Base-by-base conservation (phyloP, 306 rosid species). In the Dryas alaskensis region DNA sequence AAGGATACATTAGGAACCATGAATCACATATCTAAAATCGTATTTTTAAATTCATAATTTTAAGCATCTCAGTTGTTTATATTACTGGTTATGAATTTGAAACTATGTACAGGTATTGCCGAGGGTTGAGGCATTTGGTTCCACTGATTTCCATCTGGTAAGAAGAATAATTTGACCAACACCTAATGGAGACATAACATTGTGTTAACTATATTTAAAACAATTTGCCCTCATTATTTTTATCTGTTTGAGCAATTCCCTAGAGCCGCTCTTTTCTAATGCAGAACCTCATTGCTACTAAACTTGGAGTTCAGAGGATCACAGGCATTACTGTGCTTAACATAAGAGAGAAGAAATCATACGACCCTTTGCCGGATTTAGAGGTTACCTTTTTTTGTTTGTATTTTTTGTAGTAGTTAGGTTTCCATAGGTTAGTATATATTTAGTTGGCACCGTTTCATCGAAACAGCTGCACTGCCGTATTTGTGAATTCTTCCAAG, bases 281-380 rank as follows among this genome's bases (percentile, higher is more conserved):
- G 85, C 87, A 94, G 99, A 89, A 89, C 81, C 95, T 92, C 72
- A 84, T 94, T 79, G 93, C 99, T 71, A 86, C 97, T 6, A 90
- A 88, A 84, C 95, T 90, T 37, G 99, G 99, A 82, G 89, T 92
- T 72, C 99, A 92, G 86, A 94, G 86, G 86, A 92, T 94, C 76
- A 78, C 93, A 0, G 97, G 97, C 77, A 75, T 94, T 82, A 87
- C 90, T 6, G 86, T 94, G 65, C 88, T 79, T 5, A 93, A 94
- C 84, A 84, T 85, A 6, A 83, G 67, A 72, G 95, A 84, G 85
- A 88, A 85, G 86, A 92, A 82, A 75, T 77, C 92, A 64, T 88
- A 94, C 22, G 90, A 90, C 25, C 96, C 96, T 73, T 84, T 88
- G 83, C 87, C 89, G 53, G 97, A 92, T 85, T 69, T 94, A 51